Evolutionary conservation across 2,329 filamentous ascomycete genomes (phyloP).

Genomic region (Alternaria solani): DNA sequence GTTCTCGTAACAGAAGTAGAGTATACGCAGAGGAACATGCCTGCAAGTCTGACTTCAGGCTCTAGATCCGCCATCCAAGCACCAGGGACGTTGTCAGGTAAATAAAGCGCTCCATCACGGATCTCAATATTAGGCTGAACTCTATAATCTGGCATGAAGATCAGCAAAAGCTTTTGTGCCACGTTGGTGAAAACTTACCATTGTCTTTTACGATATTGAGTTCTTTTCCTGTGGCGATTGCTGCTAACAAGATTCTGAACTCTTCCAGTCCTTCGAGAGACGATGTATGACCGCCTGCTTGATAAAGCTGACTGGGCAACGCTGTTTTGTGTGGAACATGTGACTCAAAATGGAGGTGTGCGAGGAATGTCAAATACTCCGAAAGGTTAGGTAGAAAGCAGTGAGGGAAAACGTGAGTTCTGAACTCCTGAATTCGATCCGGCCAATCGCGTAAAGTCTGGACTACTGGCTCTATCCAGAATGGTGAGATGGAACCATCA

Average conservation of each 20-base stretch:
- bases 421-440: conserved; percentile 52
- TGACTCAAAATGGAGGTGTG: conserved; percentile 47
- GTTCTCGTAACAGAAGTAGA: conserved; percentile 78
- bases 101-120: conserved; percentile 57
- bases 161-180: neutral
- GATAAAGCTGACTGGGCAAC: conserved; percentile 25
- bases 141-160: conserved; percentile 31
- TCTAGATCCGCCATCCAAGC: conserved; percentile 49
- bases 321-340: conserved; percentile 33
- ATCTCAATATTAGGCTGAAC: conserved; percentile 36
- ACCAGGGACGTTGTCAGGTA: conserved; percentile 57
- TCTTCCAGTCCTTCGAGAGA: conserved; percentile 32
- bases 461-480: conserved; percentile 53
- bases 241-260: conserved; percentile 49
- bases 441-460: conserved; percentile 43
- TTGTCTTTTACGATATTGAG: conserved; percentile 55
- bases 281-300: conserved; percentile 12
- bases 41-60: conserved; percentile 72
- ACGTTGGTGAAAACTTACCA: conserved; percentile 31
- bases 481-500: conserved; percentile 22
- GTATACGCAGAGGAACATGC: conserved; percentile 79
- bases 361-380: conserved; percentile 53
- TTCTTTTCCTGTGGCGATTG: conserved; percentile 57
- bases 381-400: conserved; percentile 54
- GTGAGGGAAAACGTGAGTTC: conserved; percentile 58